Base-by-base conservation (phyloP, 225 moss, liverwort and hornwort genomes). In the Neckera pumila region DNA sequence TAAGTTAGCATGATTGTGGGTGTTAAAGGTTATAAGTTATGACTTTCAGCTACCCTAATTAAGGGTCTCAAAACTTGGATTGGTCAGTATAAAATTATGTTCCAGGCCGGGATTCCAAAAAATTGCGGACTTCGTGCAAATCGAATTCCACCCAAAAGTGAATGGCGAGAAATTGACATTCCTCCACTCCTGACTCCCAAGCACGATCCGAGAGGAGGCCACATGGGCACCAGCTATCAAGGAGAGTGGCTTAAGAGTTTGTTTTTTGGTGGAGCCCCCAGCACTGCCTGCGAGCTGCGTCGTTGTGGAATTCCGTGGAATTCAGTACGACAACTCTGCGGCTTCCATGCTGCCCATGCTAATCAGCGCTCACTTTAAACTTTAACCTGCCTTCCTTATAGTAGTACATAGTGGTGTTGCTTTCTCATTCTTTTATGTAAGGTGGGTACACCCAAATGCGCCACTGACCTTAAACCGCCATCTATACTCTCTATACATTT, bases 81-180 rank as follows among this genome's bases (percentile, higher is more conserved):
- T 21, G 18, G 11, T 73, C 45, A 11, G 17, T 30, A 72, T 17
- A 4, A 26, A 71, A 26, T 14, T 0, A 40, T 3, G 27, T 72
- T 16, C 15, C 72, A 72, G 10, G 2, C 30, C 0, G 2, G 12
- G 49, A 20, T 33, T 34, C 21, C 1, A 3, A 33, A 33, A 51
- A 49, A 4, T 12, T 18, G 33, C 4, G 0, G 2, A 30, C 9
- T 6, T 45, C 1, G 2, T 19, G 51, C 51, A n/a, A n/a, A n/a
- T n/a, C 15, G 6, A 61, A 65, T 43, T 72, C 72, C 72, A 28
- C 45, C 17, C 5, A 30, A n/a, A 67, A 18, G 11, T 28, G 30
- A 18, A 11, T 28, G 30, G 28, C 6, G 0, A 70, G 40, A 40
- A 43, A 10, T 45, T 73, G 31, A 47, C 45, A 47, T 49, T 75